Base-by-base conservation (phyloP, 495 filamentous ascomycete genomes). In the Xylaria longipes region DNA sequence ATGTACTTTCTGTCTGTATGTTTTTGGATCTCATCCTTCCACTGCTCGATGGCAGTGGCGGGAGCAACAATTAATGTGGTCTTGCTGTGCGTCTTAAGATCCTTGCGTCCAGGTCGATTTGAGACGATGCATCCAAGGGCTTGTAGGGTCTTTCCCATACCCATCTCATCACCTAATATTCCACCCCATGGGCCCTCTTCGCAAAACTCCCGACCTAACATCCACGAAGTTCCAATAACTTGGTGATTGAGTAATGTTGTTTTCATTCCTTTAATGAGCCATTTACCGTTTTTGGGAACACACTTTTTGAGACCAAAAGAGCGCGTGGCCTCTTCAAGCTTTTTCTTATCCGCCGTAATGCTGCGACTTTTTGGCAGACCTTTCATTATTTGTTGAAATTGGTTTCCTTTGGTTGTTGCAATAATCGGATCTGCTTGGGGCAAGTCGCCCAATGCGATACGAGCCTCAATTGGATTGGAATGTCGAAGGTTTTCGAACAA, bases 111-210 rank as follows among this genome's bases (percentile, higher is more conserved):
- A 2, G 79, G 74, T 27, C 76, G 79, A 71, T 87, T 80, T 72
- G 84, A 79, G 8, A 88, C 75, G 35, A 89, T 89, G 66, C 85
- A 84, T 1, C 84, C 85, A 17, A 90, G 73, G 0, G 81, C 78
- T 73, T 84, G 75, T 0, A 90, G 65, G 0, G 88, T 90, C 70
- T 90, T 93, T 0, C 91, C 91, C 1, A 92, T 77, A 0, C 91
- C 90, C 90, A 92, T 92, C 22, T 81, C 77, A 73, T 92, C 90
- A 0, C 85, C 86, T 1, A 88, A 73, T 9, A 92, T 77, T 0
- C 90, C 89, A 0, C 89, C 89, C 29, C 76, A 76, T 0, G 88
- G 87, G 15, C 74, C 65, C 0, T 71, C 35, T 0, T 61, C 33
- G 0, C 76, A 82, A 5, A 81, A 77, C 69, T 92, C 90, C 29